A percentile compares a stretch with the other conserved stretches of the same genome.
Conservation (phyloP, 495 filamentous ascomycete species). For the Clavariopsis aquatica region DNA sequence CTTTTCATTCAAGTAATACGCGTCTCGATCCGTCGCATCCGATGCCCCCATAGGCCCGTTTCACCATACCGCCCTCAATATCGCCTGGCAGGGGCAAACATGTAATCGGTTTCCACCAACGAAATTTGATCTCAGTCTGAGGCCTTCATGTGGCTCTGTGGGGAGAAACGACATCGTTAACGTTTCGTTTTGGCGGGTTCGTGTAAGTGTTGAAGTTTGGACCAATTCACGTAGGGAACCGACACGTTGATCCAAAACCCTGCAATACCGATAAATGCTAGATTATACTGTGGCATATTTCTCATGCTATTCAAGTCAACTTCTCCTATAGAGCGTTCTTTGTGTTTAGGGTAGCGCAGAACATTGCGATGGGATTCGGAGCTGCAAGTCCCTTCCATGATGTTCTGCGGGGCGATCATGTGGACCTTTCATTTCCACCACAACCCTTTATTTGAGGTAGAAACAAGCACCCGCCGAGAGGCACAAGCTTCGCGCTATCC, state of each 20-base stretch:
- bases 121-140: too few species aligned
- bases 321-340: background rate
- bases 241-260: background rate
- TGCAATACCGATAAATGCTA: background rate
- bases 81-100: slow-evolving; percentile 1
- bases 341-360: background rate
- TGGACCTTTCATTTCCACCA: slow-evolving; percentile 22
- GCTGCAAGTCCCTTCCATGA: background rate
- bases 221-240: background rate
- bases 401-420: background rate
- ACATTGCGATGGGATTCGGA: background rate
- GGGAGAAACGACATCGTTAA: background rate
- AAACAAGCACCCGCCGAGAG: slow-evolving; percentile 15
- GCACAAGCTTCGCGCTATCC: slow-evolving; percentile 13
- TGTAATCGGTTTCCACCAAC: slow-evolving; percentile 27
- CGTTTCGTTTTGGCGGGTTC: background rate
- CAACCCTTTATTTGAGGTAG: slow-evolving; percentile 16
- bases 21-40: background rate
- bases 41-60: background rate
- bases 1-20: background rate
- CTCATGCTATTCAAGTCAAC: background rate
- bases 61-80: slow-evolving; percentile 16
- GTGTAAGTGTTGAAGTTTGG: background rate
- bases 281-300: background rate
- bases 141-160: background rate